phyloP scores from a whole-genome alignment of 495 filamentous ascomycete genomes.

The Neurospora sp. region DNA sequence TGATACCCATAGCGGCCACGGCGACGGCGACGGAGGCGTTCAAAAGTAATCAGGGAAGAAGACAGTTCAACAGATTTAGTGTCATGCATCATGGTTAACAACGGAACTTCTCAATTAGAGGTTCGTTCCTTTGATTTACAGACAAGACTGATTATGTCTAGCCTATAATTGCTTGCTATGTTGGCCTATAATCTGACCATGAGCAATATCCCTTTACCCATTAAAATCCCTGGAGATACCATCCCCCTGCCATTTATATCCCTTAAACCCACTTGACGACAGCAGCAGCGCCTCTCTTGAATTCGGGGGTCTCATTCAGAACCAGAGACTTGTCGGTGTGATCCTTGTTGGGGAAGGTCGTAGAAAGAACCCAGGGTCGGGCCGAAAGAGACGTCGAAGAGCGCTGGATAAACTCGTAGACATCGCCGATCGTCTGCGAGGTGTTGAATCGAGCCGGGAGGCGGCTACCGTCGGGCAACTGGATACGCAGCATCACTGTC shows the following conservation, averaged over 20 bases:
- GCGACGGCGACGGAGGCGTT: slow-evolving; percentile 14
- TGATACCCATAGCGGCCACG: slow-evolving; percentile 14
- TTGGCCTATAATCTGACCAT: not conserved
- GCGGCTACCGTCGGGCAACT: slow-evolving; percentile 81
- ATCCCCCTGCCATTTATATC: not conserved
- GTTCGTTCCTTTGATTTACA: not conserved
- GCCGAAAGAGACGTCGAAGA: slow-evolving; percentile 48
- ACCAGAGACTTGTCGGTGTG: slow-evolving; percentile 60
- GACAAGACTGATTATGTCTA: not conserved
- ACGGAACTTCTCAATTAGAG: not conserved
- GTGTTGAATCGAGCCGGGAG: slow-evolving; percentile 86
- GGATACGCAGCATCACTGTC: slow-evolving; percentile 69
- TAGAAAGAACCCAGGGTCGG: slow-evolving; percentile 74
- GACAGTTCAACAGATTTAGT: not conserved
- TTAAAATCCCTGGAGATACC: not conserved
- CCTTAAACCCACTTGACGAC: slow-evolving; percentile 76
- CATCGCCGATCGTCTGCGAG: slow-evolving; percentile 78
- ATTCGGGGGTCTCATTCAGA: slow-evolving; percentile 70
- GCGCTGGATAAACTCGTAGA: slow-evolving; percentile 74
- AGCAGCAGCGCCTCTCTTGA: slow-evolving; percentile 69
- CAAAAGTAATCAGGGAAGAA: slow-evolving; percentile 3
- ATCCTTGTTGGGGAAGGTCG: slow-evolving; percentile 93
- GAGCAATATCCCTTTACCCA: not conserved
- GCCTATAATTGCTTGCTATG: not conserved
- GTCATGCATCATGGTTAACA: not conserved